Evolutionary conservation across 768 basidiomycete species (phyloP), one percentile per base, ranked within the genome.

Genomic region (Russula griseocarnosa): DNA sequence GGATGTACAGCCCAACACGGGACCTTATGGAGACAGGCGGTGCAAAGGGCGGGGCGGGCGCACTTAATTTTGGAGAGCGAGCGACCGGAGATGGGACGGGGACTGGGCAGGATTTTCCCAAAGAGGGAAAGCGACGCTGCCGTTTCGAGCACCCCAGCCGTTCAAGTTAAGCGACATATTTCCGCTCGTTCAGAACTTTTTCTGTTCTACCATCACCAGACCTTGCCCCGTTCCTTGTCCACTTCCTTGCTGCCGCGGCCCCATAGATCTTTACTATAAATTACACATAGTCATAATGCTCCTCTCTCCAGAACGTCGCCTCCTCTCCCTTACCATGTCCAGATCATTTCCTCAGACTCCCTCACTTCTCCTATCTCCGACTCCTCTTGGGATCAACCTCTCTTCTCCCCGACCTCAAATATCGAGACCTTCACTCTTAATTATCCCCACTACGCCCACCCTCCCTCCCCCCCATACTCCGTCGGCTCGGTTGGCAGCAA

Each of bases 291-390:
- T 64, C 58, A 69, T 66, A 65, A 70, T 70, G 69, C 46, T 65
- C 26, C 64, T 69, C 66, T 67, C 66, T 58, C 68, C 68, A 63
- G 63, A 67, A 36, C 67, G 68, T 53, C 66, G 61, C 46, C 66
- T 62, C 18, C 70, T 69, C 51, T 67, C 68, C 65, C 73, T 79
- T 55, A 71, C 79, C 70, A 83, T 85, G 80, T 82, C 84, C 80
- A 83, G 67, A 78, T 86, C 71, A 82, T 84, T 71, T 76, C 82
- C 57, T 70, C 73, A 68, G 86, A 88, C 76, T 79, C 82, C 64
- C 78, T 87, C 51, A 78, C 83, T 69, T 83, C 84, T 49, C 83
- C 84, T 49, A 70, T 74, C 61, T 74, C 78, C 28, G 82, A 83
- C 67, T 61, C 78, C 61, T 63, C 78, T 64, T 86, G 83, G 82